Conservation (phyloP, 2,329 filamentous ascomycete species). For the Aspergillus ibericus region DNA sequence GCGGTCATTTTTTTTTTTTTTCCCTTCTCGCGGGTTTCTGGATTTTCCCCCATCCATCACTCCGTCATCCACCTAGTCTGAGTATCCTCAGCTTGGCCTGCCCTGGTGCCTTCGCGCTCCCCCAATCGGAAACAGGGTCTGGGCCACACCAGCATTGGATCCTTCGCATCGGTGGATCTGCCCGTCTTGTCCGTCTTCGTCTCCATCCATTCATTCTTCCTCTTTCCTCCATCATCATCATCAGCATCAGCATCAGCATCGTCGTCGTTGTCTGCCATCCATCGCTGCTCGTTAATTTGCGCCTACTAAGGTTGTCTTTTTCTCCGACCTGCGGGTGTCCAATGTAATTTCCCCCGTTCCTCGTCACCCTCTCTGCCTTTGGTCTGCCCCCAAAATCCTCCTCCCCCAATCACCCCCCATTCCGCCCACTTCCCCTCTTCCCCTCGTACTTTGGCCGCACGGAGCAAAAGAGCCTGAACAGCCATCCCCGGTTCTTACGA, state of each 20-base stretch:
- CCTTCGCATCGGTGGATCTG: neutral
- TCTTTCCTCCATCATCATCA: neutral
- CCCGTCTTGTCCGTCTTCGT: neutral
- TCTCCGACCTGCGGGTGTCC: neutral
- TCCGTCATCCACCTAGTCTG: no score
- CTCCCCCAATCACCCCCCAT: neutral
- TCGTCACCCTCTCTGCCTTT: neutral
- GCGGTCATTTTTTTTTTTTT: neutral
- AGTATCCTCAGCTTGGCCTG: neutral
- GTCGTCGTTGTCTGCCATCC: neutral
- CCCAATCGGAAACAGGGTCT: neutral
- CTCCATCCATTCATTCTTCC: neutral
- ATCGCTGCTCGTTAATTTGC: neutral
- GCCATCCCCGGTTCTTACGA: neutral
- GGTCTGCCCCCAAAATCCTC: neutral
- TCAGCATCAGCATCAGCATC: neutral
- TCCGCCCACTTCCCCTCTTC: neutral
- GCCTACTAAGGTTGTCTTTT: neutral
- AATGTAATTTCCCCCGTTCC: neutral
- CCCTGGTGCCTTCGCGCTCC: neutral
- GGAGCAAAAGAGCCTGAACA: neutral
- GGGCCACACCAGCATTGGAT: neutral
- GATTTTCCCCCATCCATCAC: no score
- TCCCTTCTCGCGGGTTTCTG: neutral
- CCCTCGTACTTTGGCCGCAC: neutral